These are phyloP conservation scores for Aschersonia sp. DNA, from an alignment of 2,329 filamentous ascomycete genomes.

Conservation along the genomic window DNA sequence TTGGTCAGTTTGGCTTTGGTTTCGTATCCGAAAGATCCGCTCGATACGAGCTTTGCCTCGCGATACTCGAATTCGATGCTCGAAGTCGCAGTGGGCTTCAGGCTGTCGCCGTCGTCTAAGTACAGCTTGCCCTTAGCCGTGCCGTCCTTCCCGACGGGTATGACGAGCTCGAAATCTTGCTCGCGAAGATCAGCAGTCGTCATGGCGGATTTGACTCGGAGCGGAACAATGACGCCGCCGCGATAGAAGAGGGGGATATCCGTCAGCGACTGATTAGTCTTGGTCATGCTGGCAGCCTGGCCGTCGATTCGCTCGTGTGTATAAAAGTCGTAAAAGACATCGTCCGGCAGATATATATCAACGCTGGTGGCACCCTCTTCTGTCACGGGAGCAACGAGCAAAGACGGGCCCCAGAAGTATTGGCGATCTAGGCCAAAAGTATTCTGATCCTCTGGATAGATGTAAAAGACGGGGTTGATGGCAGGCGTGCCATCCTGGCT, in stretches of 20 bases:
- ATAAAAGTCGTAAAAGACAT: constrained; percentile 31
- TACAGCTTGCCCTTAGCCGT: constrained; percentile 53
- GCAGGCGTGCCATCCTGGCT: constrained; percentile 42
- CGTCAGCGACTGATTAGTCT: constrained; percentile 20
- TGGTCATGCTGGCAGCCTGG: constrained; percentile 15
- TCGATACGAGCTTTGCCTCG: constrained; percentile 31
- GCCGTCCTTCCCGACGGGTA: constrained; percentile 48
- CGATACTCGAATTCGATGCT: constrained; percentile 36
- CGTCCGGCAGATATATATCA: constrained; percentile 29
- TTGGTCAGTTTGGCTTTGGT: constrained; percentile 1
- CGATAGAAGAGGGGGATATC: constrained; percentile 49
- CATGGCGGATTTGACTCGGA: constrained; percentile 37
- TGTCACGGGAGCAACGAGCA: constrained; percentile 30
- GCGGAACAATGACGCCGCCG: constrained; percentile 47
- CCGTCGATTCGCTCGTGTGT: constrained; percentile 27
- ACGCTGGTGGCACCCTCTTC: constrained; percentile 25
- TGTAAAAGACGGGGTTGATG: constrained; percentile 55
- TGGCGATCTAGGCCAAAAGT: constrained; percentile 28
- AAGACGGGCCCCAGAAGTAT: constrained; percentile 28
- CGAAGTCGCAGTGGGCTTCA: constrained; percentile 15
- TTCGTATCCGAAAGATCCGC: constrained; percentile 5
- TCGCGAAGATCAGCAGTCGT: constrained; percentile 48
- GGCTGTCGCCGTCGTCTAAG: constrained; percentile 57
- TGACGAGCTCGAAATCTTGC: constrained; percentile 52
- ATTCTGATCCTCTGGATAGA: constrained; percentile 38